Evolutionary conservation across 495 filamentous ascomycete species (phyloP), one percentile per base, ranked within the genome.

Genomic region (Trypethelium eluteriae): DNA sequence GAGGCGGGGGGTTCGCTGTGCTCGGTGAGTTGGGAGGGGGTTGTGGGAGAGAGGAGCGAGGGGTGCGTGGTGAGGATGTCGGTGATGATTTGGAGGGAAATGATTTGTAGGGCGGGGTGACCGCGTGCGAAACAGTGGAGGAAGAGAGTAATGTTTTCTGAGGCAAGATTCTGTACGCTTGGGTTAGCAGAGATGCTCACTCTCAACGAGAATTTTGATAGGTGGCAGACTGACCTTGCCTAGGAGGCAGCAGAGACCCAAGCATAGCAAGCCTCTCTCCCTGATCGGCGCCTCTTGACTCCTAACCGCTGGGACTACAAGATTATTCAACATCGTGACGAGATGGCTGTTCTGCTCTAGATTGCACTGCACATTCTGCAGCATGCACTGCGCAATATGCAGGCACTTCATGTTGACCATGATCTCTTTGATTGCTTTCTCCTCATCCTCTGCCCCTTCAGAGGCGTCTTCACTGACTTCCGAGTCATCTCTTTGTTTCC

Each of bases 401-500:
- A 99, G 83, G 78, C 94, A 97, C 76, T 98, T 97, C 86, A 96
- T 91, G 79, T 98, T 97, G 72, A 98, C 88, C 80, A 96, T 86
- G 74, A 98, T 92, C 75, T 96, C 92, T 65, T 83, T 84, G 66
- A 97, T 82, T 2, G 91, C 87, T 77, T 93, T 96, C 73, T 92
- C 88, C 7, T 87, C 87, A 62, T 71, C 72, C 34, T 82, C 82
- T 3, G 78, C 75, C 2, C 79, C 78, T 65, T 79, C 77, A n/a
- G 74, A 73, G 2, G 62, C 34, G 63, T 67, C 67, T 36, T 59
- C 53, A 36, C 53, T 59, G 14, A 64, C 34, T 56, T 67, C 64
- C 39, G 50, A 32, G 18, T 53, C 35, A 44, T 18, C 36, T 90
- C 87, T 7, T 85, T 85, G 62, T 41, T 63, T 79, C 78, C 68